Conservation (phyloP, 768 basidiomycete species). For the Tricholoma hemisulphureum region DNA sequence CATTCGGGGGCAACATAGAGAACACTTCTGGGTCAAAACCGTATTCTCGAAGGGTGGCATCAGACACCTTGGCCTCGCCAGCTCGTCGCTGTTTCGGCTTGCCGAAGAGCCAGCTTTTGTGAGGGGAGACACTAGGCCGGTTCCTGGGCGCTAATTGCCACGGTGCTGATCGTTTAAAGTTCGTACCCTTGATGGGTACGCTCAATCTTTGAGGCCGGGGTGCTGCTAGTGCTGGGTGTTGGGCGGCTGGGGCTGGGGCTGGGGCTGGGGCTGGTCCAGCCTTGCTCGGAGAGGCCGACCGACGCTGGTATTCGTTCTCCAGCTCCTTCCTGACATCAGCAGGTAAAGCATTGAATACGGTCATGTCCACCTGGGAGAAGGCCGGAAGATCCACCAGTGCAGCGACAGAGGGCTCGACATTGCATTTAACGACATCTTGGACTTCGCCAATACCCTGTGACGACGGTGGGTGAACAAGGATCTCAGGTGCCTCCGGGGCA, state of each 20-base stretch:
- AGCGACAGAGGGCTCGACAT: slow-evolving; percentile 8
- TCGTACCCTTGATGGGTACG: slow-evolving; percentile 38
- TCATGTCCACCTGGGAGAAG: slow-evolving; percentile 73
- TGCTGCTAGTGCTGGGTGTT: slow-evolving; percentile 14
- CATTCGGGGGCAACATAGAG: slow-evolving; percentile 53
- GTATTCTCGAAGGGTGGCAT: slow-evolving; percentile 58
- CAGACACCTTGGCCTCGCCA: slow-evolving; percentile 44
- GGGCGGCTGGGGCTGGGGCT: neutral
- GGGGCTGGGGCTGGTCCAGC: slow-evolving; percentile 11
- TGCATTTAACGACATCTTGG: slow-evolving; percentile 5
- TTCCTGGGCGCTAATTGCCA: slow-evolving; percentile 60
- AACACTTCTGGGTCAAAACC: slow-evolving; percentile 78
- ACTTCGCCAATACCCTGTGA: neutral
- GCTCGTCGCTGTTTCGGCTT: slow-evolving; percentile 27
- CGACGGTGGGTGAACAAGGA: slow-evolving; percentile 21
- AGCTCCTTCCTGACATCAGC: slow-evolving; percentile 67
- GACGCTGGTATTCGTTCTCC: slow-evolving; percentile 62
- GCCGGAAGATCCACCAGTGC: slow-evolving; percentile 47
- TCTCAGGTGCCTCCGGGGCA: slow-evolving; percentile 10
- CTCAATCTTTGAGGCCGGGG: slow-evolving; percentile 27
- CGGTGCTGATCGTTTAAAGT: slow-evolving; percentile 59
- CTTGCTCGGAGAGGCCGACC: slow-evolving; percentile 48
- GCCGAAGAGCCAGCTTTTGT: slow-evolving; percentile 31
- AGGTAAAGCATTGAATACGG: slow-evolving; percentile 70
- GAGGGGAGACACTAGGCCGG: slow-evolving; percentile 37